Percentiles rank a stretch among this genome's conserved stretches.
These are phyloP conservation scores for Craterostigma plantagineum DNA, from an alignment of 257 asterid genomes.

Conservation along the genomic window DNA sequence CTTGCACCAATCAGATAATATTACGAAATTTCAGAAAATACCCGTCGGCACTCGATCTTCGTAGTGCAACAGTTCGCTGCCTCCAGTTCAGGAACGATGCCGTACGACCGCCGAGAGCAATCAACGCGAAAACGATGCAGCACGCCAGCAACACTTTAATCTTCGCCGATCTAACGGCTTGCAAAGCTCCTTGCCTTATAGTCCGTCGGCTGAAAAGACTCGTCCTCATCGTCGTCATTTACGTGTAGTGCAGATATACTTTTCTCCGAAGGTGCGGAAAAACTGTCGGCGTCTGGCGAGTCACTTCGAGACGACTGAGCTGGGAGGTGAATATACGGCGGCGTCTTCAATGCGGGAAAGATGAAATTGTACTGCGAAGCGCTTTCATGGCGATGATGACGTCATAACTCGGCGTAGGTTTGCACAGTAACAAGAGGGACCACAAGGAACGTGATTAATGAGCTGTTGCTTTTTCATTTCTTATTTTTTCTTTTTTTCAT, in stretches of 20 bases:
- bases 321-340: constrained; percentile 6
- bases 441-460: too few species aligned
- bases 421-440: too few species aligned
- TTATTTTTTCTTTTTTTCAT: too few species aligned
- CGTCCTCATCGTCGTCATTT: constrained; percentile 19
- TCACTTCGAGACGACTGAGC: constrained; percentile 16
- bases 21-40: constrained; percentile 4
- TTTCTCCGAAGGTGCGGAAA: background rate
- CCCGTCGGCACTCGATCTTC: constrained; percentile 24
- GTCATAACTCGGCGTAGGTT: constrained; percentile 9
- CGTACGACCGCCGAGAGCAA: constrained; percentile 31
- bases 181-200: constrained; percentile 47
- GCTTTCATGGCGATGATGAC: constrained; percentile 14
- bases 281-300: constrained; percentile 6
- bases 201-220: constrained; percentile 58
- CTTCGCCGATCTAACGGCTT: constrained; percentile 47
- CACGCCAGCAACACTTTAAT: constrained; percentile 42
- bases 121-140: constrained; percentile 22
- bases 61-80: constrained; percentile 16
- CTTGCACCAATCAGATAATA: constrained; percentile 1
- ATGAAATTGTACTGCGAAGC: background rate
- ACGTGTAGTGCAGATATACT: background rate
- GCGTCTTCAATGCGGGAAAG: constrained; percentile 11
- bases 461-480: too few species aligned
- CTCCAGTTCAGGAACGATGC: constrained; percentile 44